Evolutionary conservation across 2,329 filamentous ascomycete species (phyloP).

Genomic region (Dactylella cylindrospora): DNA sequence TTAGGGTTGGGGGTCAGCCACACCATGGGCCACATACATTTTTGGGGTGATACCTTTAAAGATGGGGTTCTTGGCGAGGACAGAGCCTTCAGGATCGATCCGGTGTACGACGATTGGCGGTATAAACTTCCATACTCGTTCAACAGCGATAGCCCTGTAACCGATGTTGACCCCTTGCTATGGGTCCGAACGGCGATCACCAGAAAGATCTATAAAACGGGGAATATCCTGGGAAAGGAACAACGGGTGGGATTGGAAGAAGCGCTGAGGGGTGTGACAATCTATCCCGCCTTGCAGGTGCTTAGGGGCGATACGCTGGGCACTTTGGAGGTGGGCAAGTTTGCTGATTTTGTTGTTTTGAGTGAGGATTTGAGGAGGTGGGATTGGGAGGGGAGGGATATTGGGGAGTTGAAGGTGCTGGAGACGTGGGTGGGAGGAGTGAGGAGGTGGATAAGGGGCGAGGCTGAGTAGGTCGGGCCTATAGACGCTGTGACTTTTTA

Average conservation of each 20-base stretch:
- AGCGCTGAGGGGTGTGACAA: conserved; percentile 27
- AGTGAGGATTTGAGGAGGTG: conserved; percentile 19
- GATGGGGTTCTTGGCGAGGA: conserved; percentile 10
- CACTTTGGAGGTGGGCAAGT: conserved; percentile 21
- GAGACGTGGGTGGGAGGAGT: conserved; percentile 34
- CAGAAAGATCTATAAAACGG: conserved; percentile 19
- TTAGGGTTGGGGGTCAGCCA: conserved; percentile 25
- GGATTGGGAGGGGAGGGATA: conserved; percentile 10
- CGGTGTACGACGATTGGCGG: conserved; percentile 18
- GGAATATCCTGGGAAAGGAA: conserved; percentile 8
- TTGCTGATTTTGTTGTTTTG: conserved; percentile 24
- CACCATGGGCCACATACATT: conserved; percentile 36
- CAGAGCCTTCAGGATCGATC: conserved; percentile 29
- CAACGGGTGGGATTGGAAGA: conserved; percentile 19
- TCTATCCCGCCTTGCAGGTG: conserved; percentile 23
- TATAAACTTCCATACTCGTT: conserved; percentile 20
- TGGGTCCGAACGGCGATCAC: conserved; percentile 39
- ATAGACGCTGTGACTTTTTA: too few relatives aligned
- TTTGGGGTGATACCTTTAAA: conserved; percentile 30
- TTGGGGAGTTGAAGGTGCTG: conserved; percentile 12
- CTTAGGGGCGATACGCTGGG: conserved; percentile 15
- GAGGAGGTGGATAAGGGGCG: conserved; percentile 6
- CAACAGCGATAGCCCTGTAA: conserved; percentile 39
- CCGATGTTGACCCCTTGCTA: conserved; percentile 25
- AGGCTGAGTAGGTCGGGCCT: too few relatives aligned